Evolutionary conservation across 2,329 filamentous ascomycete species (phyloP), one percentile per base, ranked within the genome.

Genomic region (Alternaria longipes): DNA sequence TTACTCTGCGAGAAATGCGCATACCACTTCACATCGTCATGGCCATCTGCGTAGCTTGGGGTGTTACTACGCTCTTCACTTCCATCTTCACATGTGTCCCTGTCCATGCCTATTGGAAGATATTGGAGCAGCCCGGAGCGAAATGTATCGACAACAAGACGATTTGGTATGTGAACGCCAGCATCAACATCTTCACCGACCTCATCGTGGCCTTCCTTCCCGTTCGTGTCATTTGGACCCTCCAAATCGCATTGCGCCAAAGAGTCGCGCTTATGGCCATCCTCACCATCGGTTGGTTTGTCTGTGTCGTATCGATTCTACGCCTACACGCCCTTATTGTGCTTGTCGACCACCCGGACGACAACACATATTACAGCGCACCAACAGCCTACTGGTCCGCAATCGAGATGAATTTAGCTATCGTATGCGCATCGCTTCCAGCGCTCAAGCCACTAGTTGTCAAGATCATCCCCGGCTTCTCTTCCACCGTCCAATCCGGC

Each of bases 341-440:
- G 1, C 50, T 74, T 1, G 49, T 44, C 4, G 18, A 56, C 16
- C 62, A 75, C 34, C 52, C 42, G 2, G 57, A 69, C 7, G 73
- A 77, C 46, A 38, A 24, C 4, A 68, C 67, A 9, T 77, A 67
- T 46, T 68, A 74, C 28, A 65, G 67, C 45, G 60, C 69, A 5
- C 58, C 65, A 8, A 52, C 67, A 3, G 70, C 69, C 4, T 75
- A 71, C 42, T 77, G 73, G 73, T 75, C 73, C 1, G 32, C 64
- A 2, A 70, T 78, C 57, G 74, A 78, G 60, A 55, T 72, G 18
- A 76, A 77, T 34, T 64, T 77, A 1, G 69, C 65, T 8, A 75
- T 78, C 32, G 68, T 77, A 0, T 77, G 75, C 61, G 75, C 75
- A 22, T 76, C 67, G 2, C 59, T 69, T 8, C 74, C 74, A 1